Conservation (phyloP, 805 yeast species). For the Wilhelminamyces savonicus region DNA sequence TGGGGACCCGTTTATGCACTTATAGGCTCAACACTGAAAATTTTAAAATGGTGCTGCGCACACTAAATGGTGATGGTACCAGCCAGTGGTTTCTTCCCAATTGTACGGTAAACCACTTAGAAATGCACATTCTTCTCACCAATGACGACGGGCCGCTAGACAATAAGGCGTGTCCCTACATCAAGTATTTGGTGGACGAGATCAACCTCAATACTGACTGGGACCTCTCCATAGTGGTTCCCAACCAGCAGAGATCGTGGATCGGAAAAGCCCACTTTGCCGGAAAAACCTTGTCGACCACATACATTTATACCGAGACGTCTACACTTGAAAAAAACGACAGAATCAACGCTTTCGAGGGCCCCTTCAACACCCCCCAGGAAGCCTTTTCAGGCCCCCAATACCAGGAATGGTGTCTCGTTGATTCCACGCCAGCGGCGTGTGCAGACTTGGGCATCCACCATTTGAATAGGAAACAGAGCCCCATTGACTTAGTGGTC, state of each 20-base stretch:
- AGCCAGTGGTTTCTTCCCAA: too few relatives aligned
- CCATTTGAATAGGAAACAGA: conserved; percentile 47
- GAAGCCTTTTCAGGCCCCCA: conserved; percentile 22
- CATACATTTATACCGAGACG: conserved; percentile 52
- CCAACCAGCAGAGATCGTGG: conserved; percentile 88
- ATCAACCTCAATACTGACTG: conserved; percentile 63
- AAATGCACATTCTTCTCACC: conserved; percentile 57
- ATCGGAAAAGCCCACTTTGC: conserved; percentile 96
- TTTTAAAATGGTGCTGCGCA: too few relatives aligned
- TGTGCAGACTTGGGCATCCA: conserved; percentile 87
- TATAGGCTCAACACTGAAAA: too few relatives aligned
- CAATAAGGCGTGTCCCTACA: conserved; percentile 73
- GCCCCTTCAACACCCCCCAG: conserved; percentile 59
- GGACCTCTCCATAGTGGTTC: conserved; percentile 80
- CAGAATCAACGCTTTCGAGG: conserved; percentile 41
- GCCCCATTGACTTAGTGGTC: conserved; percentile 75
- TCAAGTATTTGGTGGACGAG: conserved; percentile 73
- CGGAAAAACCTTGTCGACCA: conserved; percentile 54
- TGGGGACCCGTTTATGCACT: too few relatives aligned
- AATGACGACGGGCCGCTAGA: conserved; percentile 96
- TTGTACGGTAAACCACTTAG: too few relatives aligned
- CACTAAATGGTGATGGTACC: too few relatives aligned
- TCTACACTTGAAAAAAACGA: conserved; percentile 39
- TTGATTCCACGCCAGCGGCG: conserved; percentile 95
- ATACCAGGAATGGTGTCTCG: conserved; percentile 74